Evolutionary conservation across 345 rosid genomes (phyloP), one percentile per base, ranked within the genome.

Genomic region (Rhodomyrtus tomentosa): DNA sequence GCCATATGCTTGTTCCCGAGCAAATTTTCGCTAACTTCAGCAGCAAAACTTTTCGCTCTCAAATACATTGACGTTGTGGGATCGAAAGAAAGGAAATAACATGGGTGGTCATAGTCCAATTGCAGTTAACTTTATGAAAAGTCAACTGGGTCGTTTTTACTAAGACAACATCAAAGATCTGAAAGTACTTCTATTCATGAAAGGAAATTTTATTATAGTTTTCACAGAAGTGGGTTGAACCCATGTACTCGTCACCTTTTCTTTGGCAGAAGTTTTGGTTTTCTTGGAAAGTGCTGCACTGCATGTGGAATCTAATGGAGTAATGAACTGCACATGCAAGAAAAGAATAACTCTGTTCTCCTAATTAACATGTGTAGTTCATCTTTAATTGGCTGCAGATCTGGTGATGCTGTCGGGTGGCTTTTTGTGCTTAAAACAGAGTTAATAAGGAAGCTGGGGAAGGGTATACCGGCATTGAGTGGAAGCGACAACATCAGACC

Each of bases 321-420:
- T 50, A 84, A 87, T 87, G 88, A 86, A 87, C 85, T 14, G 88
- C 90, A 88, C 91, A 86, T 91, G 93, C 36, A 85, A 86, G 84
- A 54, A 55, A 87, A 80, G 89, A 83, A 89, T 85, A 87, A 82
- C 62, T 15, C 29, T 83, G 54, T 84, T 27, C 55, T 54, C 51
- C 52, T 53, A 80, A 81, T 36, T 25, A 27, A 45, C 55, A 83
- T 8, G 40, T 38, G 1, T 55, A 52, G 15, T 42, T 53, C 14
- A 50, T 36, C 73, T 48, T 83, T 84, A 42, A 82, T 83, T 76
- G 55, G 20, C 89, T 89, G 90, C 88, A 87, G 84, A 86, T 50
- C 90, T 88, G 88, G 89, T 84, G 88, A 86, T 87, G 86, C 38
- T 84, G 86, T 84, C 86, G 82, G 86, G 55, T 50, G 80, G 53